phyloP scores from a whole-genome alignment of 352 stramenopile genomes.

The Pythium inflatum region DNA sequence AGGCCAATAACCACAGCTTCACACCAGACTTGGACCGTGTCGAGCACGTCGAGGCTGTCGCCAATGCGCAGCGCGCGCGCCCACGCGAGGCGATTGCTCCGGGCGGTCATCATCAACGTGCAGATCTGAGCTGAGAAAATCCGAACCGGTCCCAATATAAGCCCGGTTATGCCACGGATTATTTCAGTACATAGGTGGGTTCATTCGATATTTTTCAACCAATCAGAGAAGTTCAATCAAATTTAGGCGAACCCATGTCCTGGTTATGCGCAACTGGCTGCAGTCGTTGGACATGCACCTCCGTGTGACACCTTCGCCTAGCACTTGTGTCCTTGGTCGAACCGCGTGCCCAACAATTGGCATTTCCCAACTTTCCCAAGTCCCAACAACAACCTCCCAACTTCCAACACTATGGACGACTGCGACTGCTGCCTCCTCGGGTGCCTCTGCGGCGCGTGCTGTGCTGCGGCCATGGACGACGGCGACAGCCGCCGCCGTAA shows the following conservation, averaged over 20 bases:
- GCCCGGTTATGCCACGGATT: too few relatives aligned
- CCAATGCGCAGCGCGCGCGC: conserved; percentile 46
- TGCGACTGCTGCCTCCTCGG: conserved; percentile 18
- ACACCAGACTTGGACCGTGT: conserved; percentile 71
- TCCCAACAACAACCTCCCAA: neutral
- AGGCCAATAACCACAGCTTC: conserved; percentile 59
- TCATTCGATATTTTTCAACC: too few relatives aligned
- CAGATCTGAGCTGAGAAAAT: too few relatives aligned
- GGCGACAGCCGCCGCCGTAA: neutral
- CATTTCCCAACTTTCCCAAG: conserved; percentile 13
- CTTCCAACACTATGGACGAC: conserved; percentile 11
- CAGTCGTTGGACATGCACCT: neutral
- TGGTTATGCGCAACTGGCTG: neutral
- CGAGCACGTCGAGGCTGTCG: conserved; percentile 65
- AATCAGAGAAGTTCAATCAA: too few relatives aligned
- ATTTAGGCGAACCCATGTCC: neutral
- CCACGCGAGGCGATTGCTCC: conserved; percentile 42
- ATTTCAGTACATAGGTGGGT: too few relatives aligned
- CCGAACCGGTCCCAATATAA: too few relatives aligned
- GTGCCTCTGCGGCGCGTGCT: conserved; percentile 8
- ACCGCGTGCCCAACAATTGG: conserved; percentile 3
- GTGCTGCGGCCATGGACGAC: neutral
- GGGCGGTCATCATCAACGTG: too few relatives aligned
- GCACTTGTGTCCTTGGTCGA: neutral
- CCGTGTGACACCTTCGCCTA: neutral